Base-by-base conservation (phyloP, 2,329 filamentous ascomycete species). In the Aschersonia sp. region DNA sequence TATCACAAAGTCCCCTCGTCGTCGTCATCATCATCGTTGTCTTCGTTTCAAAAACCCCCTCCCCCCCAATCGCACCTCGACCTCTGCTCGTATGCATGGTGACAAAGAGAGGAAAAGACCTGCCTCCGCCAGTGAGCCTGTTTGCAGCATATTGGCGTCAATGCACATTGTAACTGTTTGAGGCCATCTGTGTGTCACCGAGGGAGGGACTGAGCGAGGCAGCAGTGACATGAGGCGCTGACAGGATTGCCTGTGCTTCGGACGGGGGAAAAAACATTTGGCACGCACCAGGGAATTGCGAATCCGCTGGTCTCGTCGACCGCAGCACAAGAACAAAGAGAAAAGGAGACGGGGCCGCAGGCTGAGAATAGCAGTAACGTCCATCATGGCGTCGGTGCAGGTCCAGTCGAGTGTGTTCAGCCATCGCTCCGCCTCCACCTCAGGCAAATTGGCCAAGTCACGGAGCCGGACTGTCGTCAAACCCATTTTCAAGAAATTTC, bases 401-500 rank as follows among this genome's bases (percentile, higher is more conserved):
- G 47, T 53, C 35, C 54, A 53, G 45, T 51, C 54, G 46, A 43
- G 40, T 44, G 43, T 41, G 28, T 47, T 51, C 12, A 46, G 50
- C 49, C 51, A 42, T 20, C 20, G 20, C 20, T 20, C 20, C 20
- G 20, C 20, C n/a, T n/a, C 48, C 32, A 32, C 56, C 47, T 20
- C 20, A 20, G 53, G 54, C 45, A 62, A 61, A 50, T 56, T 62
- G 53, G 60, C 66, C 56, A 78, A 77, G 59, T 57, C 67, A 46
- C 66, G 68, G 54, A 62, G 63, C 47, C 72, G 71, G 54, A 65
- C 65, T 50, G 66, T 67, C 50, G 74, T 78, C 53, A 81, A 80
- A 62, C 78, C 78, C 7, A 80, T 82, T 43, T 64, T 82, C 47
- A 80, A 79, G 61, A 81, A 80, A 59, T 59, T 74, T 51, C 63